These are phyloP conservation scores for Fonsecaea erecta DNA, from an alignment of 2,329 filamentous ascomycete genomes.

Conservation along the genomic window DNA sequence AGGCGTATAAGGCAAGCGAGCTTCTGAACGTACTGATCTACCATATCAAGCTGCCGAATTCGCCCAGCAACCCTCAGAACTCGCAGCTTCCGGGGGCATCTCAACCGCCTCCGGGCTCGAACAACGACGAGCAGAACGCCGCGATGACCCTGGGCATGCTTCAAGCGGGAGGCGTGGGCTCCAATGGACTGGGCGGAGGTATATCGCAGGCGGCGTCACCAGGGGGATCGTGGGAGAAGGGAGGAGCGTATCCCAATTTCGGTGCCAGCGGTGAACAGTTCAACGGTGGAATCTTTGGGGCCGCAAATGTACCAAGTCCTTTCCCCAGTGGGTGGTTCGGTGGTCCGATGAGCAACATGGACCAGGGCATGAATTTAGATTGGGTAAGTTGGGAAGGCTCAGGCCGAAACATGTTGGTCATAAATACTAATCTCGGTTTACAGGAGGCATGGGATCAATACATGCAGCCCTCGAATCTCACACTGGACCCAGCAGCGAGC, in stretches of 20 bases:
- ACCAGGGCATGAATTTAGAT: constrained; percentile 59
- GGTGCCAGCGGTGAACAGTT: constrained; percentile 12
- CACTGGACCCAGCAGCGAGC: constrained; percentile 47
- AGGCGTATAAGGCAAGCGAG: constrained; percentile 83
- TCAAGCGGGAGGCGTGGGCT: constrained; percentile 47
- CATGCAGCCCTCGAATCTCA: constrained; percentile 60
- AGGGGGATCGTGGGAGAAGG: constrained; percentile 40
- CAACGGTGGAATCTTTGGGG: constrained; percentile 34
- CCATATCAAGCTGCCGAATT: constrained; percentile 61
- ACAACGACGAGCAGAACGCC: constrained; percentile 66
- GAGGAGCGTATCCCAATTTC: constrained; percentile 5
- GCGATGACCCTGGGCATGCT: constrained; percentile 74
- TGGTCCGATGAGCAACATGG: constrained; percentile 56
- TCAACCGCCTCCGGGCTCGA: constrained; percentile 34
- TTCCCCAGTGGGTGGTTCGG: constrained; percentile 61
- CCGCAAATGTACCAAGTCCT: constrained; percentile 54
- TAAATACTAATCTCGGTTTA: constrained; percentile 38
- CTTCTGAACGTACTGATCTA: constrained; percentile 83
- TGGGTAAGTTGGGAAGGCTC: constrained; percentile 58
- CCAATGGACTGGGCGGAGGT: constrained; percentile 33
- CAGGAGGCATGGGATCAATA: constrained; percentile 73
- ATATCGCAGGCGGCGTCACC: constrained; percentile 40
- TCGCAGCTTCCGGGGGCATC: constrained; percentile 15
- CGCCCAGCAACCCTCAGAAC: constrained; percentile 36
- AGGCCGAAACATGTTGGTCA: not conserved